Percentiles rank a stretch among this genome's conserved stretches.
Conservation (phyloP, 2,329 filamentous ascomycete genomes). For the Ramichloridium luteum region DNA sequence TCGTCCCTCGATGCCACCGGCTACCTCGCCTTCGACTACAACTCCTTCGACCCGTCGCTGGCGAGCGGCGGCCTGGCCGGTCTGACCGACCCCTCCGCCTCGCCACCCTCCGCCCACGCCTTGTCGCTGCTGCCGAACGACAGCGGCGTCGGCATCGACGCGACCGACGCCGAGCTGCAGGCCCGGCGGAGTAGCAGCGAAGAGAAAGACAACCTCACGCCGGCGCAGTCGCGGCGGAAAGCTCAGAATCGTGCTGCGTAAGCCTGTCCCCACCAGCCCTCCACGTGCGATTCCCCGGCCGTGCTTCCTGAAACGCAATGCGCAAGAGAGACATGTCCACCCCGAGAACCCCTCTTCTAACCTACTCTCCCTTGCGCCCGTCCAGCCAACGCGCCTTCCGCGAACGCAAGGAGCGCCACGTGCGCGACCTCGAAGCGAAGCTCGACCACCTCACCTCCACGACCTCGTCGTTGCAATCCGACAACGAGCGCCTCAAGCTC, state of each 20-base stretch:
- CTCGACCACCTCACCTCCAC: slow-evolving; percentile 64
- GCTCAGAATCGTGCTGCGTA: slow-evolving; percentile 64
- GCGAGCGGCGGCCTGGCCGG: slow-evolving; percentile 11
- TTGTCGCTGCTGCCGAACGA: slow-evolving; percentile 23
- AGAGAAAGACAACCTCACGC: slow-evolving; percentile 35
- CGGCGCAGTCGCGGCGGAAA: slow-evolving; percentile 46
- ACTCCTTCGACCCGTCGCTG: slow-evolving; percentile 11
- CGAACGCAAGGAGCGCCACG: slow-evolving; percentile 87
- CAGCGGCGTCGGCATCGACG: slow-evolving; percentile 30
- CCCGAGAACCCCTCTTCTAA: too few species aligned
- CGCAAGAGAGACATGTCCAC: too few species aligned
- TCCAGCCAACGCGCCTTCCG: slow-evolving; percentile 88
- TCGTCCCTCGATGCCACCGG: slow-evolving; percentile 13
- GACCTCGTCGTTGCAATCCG: slow-evolving; percentile 58
- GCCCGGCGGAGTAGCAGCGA: slow-evolving; percentile 33
- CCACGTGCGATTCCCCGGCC: too few species aligned
- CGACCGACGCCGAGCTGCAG: slow-evolving; percentile 19
- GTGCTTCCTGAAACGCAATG: too few species aligned
- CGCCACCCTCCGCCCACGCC: slow-evolving; percentile 16
- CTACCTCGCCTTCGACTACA: slow-evolving; percentile 9
- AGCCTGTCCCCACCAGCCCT: too few species aligned
- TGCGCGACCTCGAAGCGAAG: slow-evolving; percentile 84
- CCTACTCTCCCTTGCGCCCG: too few species aligned
- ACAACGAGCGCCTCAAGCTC: slow-evolving; percentile 77
- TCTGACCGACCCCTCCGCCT: slow-evolving; percentile 15